A percentile compares a stretch with the other conserved stretches of the same genome.
These are phyloP conservation scores for Lentinula sp. DNA, from an alignment of 768 basidiomycete genomes.

Conservation along the genomic window DNA sequence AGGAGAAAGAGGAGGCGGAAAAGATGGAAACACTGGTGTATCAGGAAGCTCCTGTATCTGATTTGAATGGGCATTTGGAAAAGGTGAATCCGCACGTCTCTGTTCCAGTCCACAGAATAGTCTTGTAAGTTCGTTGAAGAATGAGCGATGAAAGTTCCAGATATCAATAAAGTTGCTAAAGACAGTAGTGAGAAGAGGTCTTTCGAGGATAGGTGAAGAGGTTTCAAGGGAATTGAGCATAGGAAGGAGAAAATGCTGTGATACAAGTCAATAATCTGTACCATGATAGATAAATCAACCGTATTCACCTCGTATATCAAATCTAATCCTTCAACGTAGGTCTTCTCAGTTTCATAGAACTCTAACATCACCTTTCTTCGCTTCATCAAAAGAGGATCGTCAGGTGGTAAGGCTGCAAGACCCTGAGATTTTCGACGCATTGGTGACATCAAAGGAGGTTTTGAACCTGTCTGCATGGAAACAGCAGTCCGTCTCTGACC, in stretches of 20 bases:
- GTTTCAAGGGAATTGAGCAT: conserved; percentile 72
- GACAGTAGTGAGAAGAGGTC: conserved; percentile 61
- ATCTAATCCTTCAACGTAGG: conserved; percentile 78
- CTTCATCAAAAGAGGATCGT: conserved; percentile 48
- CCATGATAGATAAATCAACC: not conserved
- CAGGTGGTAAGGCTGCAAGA: conserved; percentile 24
- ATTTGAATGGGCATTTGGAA: conserved; percentile 12
- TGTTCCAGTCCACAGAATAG: conserved; percentile 23
- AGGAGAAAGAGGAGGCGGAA: conserved; percentile 39
- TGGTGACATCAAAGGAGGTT: not conserved
- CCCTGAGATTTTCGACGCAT: not conserved
- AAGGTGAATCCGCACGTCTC: conserved; percentile 1
- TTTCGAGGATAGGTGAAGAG: conserved; percentile 45
- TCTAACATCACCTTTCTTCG: conserved; percentile 70
- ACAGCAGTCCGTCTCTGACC: not conserved
- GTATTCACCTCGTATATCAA: conserved; percentile 69
- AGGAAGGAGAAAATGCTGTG: conserved; percentile 76
- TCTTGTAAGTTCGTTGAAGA: conserved; percentile 54
- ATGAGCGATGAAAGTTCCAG: conserved; percentile 80
- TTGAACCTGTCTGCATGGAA: not conserved
- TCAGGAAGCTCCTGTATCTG: conserved; percentile 8
- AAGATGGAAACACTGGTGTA: conserved; percentile 34
- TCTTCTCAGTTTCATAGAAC: conserved; percentile 75
- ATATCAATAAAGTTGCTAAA: conserved; percentile 92
- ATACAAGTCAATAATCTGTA: not conserved